These are phyloP conservation scores for Rhexocercosporidium sp. DNA, from an alignment of 2,329 filamentous ascomycete species.

Conservation along the genomic window DNA sequence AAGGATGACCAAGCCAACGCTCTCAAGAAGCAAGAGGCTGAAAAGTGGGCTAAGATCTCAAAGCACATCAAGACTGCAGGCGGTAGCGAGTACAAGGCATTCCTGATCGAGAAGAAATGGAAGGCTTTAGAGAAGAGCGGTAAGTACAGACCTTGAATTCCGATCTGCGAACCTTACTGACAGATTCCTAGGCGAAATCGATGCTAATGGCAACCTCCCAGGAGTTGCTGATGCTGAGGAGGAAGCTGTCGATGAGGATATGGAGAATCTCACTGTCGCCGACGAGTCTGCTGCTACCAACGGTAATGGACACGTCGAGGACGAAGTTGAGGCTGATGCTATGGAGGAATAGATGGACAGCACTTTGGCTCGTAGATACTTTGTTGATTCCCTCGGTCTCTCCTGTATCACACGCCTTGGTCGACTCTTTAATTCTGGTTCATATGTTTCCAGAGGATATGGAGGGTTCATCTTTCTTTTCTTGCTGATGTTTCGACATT, in stretches of 20 bases:
- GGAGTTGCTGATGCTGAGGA: background rate
- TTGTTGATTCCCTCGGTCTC: slow-evolving; percentile 5
- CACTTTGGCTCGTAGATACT: background rate
- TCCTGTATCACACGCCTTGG: background rate
- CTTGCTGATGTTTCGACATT: background rate
- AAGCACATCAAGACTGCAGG: slow-evolving; percentile 12
- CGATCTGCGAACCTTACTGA: background rate
- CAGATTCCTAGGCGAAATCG: slow-evolving; percentile 2
- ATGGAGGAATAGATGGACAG: slow-evolving; percentile 13
- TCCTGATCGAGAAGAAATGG: slow-evolving; percentile 21
- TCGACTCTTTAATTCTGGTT: background rate
- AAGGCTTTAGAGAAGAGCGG: slow-evolving; percentile 18
- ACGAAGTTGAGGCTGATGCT: slow-evolving; percentile 4
- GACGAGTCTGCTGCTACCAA: slow-evolving; percentile 1
- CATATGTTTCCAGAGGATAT: slow-evolving; percentile 3
- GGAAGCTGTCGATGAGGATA: slow-evolving; percentile 1
- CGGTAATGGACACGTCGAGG: background rate
- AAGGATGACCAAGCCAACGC: slow-evolving; percentile 2
- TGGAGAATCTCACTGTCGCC: background rate
- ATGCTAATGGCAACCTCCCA: slow-evolving; percentile 14
- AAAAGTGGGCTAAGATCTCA: slow-evolving; percentile 19
- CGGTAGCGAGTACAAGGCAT: slow-evolving; percentile 11
- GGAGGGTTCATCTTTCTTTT: background rate
- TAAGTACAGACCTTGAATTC: background rate
- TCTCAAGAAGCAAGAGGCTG: slow-evolving; percentile 15